phyloP scores from a whole-genome alignment of 306 rosid genomes.

The Cucumis sativus region Cucumber_9930_V3 NC_026661.2:4808501-4809000 shows the following conservation, averaged over 20 bases:
- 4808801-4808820: conserved; percentile 69
- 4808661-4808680: too few species aligned
- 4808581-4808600: too few species aligned
- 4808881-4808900: conserved; percentile 18
- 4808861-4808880: conserved; percentile 3
- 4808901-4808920: conserved; percentile 60
- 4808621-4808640: too few species aligned
- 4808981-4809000: conserved; percentile 35
- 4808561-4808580: too few species aligned
- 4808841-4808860: conserved; percentile 50
- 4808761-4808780: conserved; percentile 53
- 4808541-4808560: too few species aligned
- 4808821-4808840: conserved; percentile 69
- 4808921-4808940: conserved; percentile 26
- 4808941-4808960: conserved; percentile 27
- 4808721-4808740: conserved; percentile 3
- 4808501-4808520: too few species aligned
- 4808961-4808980: conserved; percentile 64
- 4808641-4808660: too few species aligned
- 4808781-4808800: conserved; percentile 62
- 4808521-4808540: too few species aligned
- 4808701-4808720: not conserved
- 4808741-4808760: not conserved
- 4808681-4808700: too few species aligned
- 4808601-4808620: too few species aligned